Base-by-base conservation (phyloP, 2,329 filamentous ascomycete species). In the Clonostachys rosea region DNA sequence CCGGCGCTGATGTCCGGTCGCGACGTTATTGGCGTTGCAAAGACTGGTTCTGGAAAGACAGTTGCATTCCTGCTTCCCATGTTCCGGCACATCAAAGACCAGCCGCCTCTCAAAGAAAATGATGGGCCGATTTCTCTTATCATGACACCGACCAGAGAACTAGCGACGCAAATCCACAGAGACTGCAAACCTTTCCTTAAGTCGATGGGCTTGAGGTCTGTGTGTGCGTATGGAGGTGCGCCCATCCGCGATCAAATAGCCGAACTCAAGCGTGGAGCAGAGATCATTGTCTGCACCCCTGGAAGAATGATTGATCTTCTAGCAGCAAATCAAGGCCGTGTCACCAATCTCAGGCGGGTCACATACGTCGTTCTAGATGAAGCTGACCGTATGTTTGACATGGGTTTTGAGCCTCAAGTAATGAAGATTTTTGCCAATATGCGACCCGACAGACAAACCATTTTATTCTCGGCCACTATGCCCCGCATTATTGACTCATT, bases 361-460 rank as follows among this genome's bases (percentile, higher is more conserved):
- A 94, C 90, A 0, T 99, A 97, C 63, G 84, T 96, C 20, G 94
- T 99, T 11, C 80, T 99, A 37, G 94, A 99, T 62, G 94, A 99
- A 69, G 94, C 94, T 43, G 94, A 99, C 67, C 87, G 94, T 52
- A 97, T 99, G 94, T 96, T 97, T 63, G 94, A 99, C 65, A 97
- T 99, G 94, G 94, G 94, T 13, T 99, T 99, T 61, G 92, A 96
- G 68, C 92, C 94, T 3, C 94, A 99, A 65, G 91, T 99, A 46
- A 94, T 94, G 83, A 96, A 95, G 67, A 94, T 99, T 49, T 84
- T 97, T 62, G 83, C 84, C 54, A 96, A 94, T 59, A 87, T 96
- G 63, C 86, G 94, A 43, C 91, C 94, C 1, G 89, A 96, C 63
- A 85, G 89, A 44, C 94, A 99, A 63, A 96, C 91, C 1, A 91